Base-by-base conservation (phyloP, 495 filamentous ascomycete species). In the Podospora australis region DNA sequence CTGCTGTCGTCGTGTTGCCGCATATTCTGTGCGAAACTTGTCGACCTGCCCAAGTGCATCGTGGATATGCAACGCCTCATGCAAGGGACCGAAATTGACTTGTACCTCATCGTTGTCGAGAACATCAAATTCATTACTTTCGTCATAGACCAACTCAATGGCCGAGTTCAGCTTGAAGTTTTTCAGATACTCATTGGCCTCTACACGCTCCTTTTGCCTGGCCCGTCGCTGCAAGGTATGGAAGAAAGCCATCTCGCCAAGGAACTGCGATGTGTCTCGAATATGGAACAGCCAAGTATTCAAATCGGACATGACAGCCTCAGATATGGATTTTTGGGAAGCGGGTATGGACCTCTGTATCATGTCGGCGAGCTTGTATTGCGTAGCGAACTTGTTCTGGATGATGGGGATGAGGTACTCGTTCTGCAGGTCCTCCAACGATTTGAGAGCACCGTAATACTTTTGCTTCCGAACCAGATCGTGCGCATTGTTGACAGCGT, bases 221-320 rank as follows among this genome's bases (percentile, higher is more conserved):
- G 77, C 77, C 48, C 90, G 81, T n/a, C 92, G 79, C 56, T 94
- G 74, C 53, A 95, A 84, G 0, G 92, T 97, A 58, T 95, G 87
- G 58, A 90, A 96, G 60, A 99, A 90, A 19, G 92, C 90, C n/a
- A 99, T 85, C 65, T 97, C 90, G 3, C 92, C 92, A 19, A 99
- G 71, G 46, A 91, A 95, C 51, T 95, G 90, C 0, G 90, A 95
- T 26, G 90, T 94, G 63, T 97, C 94, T 48, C 94, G 82, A 50
- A 99, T 95, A 23, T 87, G 82, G 61, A 83, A 97, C n/a, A 99
- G 73, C 92, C 92, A 99, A 2, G 87, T 96, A 63, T 96, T 97
- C 28, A 99, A 67, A 66, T 99, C 92, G 1, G 81, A 84, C 94
- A 96, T 96, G 48, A 99, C 92, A 2, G 88, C 87, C 56, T 97